phyloP scores from a whole-genome alignment of 1,139 yeast genomes.

The Nakaseomyces sp. region DNA sequence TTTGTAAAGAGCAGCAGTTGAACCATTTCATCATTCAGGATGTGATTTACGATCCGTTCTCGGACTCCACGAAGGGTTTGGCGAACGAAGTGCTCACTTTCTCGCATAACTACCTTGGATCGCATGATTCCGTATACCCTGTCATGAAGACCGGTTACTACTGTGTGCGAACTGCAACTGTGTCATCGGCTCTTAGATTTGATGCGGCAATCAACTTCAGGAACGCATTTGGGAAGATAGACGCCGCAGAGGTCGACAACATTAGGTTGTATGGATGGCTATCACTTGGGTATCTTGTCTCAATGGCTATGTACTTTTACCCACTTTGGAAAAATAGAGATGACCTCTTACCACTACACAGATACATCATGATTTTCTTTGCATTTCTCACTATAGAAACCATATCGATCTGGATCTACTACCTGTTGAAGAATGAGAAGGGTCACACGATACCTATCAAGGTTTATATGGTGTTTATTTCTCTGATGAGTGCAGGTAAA shows the following conservation, averaged over 20 bases:
- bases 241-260: constrained; percentile 85
- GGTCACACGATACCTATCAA: constrained; percentile 52
- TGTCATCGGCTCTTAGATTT: constrained; percentile 37
- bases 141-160: constrained; percentile 76
- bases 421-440: constrained; percentile 62
- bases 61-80: constrained; percentile 37
- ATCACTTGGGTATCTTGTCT: constrained; percentile 70
- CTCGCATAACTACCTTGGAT: constrained; percentile 46
- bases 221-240: constrained; percentile 78
- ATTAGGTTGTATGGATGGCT: constrained; percentile 77
- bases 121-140: constrained; percentile 49
- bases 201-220: constrained; percentile 63
- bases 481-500: constrained; percentile 68
- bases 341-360: constrained; percentile 79
- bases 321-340: constrained; percentile 74
- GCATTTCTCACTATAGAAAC: constrained; percentile 75
- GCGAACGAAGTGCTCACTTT: constrained; percentile 44
- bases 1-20: constrained; percentile 46
- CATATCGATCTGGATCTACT: constrained; percentile 80
- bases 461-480: constrained; percentile 64
- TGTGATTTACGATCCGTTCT: constrained; percentile 24
- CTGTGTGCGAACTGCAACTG: constrained; percentile 62
- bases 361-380: constrained; percentile 75
- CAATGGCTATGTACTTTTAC: constrained; percentile 69
- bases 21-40: constrained; percentile 52